phyloP scores from a whole-genome alignment of 164 flowering plant genomes.

The Magnolia sinica region DNA sequence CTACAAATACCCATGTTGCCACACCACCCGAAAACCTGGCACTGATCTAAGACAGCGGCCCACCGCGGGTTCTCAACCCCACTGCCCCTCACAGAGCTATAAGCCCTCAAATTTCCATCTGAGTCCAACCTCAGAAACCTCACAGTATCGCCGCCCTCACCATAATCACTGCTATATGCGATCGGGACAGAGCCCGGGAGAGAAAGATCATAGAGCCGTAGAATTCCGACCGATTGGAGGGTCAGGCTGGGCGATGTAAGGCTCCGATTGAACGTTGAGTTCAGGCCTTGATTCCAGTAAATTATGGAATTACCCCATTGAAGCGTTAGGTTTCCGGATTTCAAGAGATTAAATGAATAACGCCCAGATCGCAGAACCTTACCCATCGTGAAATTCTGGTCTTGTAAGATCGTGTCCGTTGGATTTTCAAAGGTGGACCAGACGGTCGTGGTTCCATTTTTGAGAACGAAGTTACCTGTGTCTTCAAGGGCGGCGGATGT shows the following conservation, averaged over 20 bases:
- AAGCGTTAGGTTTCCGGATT: conserved; percentile 32
- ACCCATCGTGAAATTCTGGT: conserved; percentile 25
- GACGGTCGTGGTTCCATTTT: not conserved
- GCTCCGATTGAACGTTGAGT: conserved; percentile 23
- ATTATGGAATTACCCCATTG: conserved; percentile 24
- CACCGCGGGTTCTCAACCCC: conserved; percentile 36
- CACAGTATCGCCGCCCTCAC: conserved; percentile 41
- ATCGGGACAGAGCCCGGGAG: conserved; percentile 24
- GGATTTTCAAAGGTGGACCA: conserved; percentile 42
- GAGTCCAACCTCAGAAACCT: conserved; percentile 60
- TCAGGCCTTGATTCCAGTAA: conserved; percentile 31
- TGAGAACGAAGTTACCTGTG: conserved; percentile 19
- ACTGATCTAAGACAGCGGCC: conserved; percentile 81
- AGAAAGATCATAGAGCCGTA: conserved; percentile 41
- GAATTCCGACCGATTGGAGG: conserved; percentile 45
- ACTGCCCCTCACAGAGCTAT: conserved; percentile 40
- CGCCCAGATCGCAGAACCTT: conserved; percentile 25
- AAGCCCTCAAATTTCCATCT: conserved; percentile 90
- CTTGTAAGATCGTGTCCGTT: conserved; percentile 33
- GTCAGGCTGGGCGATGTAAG: conserved; percentile 48
- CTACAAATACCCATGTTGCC: conserved; percentile 80
- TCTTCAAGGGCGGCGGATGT: conserved; percentile 29
- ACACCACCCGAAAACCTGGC: conserved; percentile 75
- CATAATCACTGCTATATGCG: conserved; percentile 79
- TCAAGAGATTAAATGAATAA: conserved; percentile 25